Base-by-base conservation (phyloP, 2,329 filamentous ascomycete genomes). In the Aspergillus pseudonomiae region DNA sequence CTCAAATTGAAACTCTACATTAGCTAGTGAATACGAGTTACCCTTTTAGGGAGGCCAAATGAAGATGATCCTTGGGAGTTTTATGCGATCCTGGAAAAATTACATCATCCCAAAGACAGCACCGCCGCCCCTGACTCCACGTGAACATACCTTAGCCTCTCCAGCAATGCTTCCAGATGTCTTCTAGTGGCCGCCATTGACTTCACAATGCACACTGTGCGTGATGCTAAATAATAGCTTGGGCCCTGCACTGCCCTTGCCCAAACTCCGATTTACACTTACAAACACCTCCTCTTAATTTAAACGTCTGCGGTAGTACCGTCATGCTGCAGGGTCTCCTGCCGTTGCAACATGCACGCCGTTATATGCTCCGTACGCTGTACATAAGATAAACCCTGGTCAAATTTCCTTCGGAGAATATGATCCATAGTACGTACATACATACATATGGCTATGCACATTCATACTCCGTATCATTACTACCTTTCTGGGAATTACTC, bases 91-190 rank as follows among this genome's bases (percentile, higher is more conserved):
- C 26, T 7, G 11, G 26, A 41, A 36, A 21, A 19, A 54, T 54
- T 54, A 54, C 52, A 54, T 54, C 52, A 54, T 54, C 6, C 4
- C 14, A 28, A n/a, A 11, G 19, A 16, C 30, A 36, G 32, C 57
- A 50, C 57, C 34, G 57, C 45, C 43, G 45, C 26, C 39, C 53
- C 32, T 30, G 24, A 48, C 39, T 21, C 54, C 59, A 56, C 55
- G 32, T 55, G 59, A 59, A 34, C 36, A 36, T 41, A 39, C 24
- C 39, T 32, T 21, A 12, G 41, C 2, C 19, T 46, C 26, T 24
- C 6, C 39, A 41, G 19, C 48, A n/a, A 30, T 52, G 36, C 56
- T 64, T 64, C 63, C 26, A 64, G 43, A 36, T 62, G 59, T 56
- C 54, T 59, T 62, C 59, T 62, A 64, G 59, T 53, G 54, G 59